A percentile compares a stretch with the other conserved stretches of the same genome.
Conservation (phyloP, 208 protist species). For the Acanthamoeba healyi region DNA sequence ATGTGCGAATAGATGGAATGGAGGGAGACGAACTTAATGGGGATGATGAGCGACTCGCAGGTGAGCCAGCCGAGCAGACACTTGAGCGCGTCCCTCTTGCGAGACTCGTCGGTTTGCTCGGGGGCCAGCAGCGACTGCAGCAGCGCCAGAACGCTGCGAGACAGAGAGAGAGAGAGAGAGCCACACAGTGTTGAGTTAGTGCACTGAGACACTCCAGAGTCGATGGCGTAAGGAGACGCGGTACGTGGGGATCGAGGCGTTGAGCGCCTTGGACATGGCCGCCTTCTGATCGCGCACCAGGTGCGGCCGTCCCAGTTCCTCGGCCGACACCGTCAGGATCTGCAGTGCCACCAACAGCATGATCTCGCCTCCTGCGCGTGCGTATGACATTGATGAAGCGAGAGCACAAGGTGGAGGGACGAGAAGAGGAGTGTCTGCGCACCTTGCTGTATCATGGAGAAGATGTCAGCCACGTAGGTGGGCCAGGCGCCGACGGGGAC, state of each 20-base stretch:
- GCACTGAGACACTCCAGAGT: too few species aligned
- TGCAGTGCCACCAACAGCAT: constrained; percentile 5
- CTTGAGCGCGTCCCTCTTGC: not conserved
- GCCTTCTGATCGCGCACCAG: not conserved
- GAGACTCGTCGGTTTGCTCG: not conserved
- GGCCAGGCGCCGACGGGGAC: not conserved
- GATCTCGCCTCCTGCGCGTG: not conserved
- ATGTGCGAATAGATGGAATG: not conserved
- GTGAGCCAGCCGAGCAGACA: not conserved
- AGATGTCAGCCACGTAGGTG: not conserved
- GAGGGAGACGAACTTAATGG: not conserved
- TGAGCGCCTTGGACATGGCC: not conserved
- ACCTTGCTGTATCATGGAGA: not conserved
- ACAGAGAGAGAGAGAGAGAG: too few species aligned
- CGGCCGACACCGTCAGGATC: not conserved
- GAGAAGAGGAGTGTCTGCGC: too few species aligned
- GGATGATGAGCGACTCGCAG: not conserved
- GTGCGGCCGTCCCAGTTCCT: not conserved
- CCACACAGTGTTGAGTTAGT: not conserved
- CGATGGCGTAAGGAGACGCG: too few species aligned
- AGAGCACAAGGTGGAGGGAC: too few species aligned
- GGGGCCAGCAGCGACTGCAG: not conserved
- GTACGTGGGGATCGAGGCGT: not conserved
- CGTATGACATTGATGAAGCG: too few species aligned
- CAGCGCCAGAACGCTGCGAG: not conserved